Conservation (phyloP, 257 asterid genomes). For the Ehretia macrophylla region DNA sequence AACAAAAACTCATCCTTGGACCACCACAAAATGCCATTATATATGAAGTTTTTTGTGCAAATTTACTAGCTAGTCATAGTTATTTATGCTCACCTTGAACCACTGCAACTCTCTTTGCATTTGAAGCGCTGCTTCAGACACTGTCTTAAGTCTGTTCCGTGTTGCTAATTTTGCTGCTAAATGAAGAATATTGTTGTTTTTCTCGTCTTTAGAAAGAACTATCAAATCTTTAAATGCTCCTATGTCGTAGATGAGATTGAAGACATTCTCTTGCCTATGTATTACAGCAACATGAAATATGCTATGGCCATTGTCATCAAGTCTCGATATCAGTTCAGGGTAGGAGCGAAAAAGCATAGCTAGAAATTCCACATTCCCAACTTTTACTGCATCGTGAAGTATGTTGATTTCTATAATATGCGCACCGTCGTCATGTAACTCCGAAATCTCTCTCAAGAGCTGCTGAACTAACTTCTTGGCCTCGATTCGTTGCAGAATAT, state of each 20-base stretch:
- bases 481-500: no score
- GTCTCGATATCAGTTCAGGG: constrained; percentile 11
- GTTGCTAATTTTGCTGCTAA: constrained; percentile 8
- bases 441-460: no score
- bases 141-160: neutral
- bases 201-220: neutral
- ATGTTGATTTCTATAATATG: no score
- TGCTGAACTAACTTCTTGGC: no score
- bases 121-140: constrained; percentile 16
- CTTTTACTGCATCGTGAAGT: constrained; percentile 9
- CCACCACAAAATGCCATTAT: no score
- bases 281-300: constrained; percentile 14
- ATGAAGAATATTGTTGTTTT: constrained; percentile 11
- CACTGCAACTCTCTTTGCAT: constrained; percentile 9
- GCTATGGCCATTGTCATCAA: neutral
- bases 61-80: no score
- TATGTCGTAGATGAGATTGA: constrained; percentile 7
- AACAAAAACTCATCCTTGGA: no score
- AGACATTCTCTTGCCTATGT: constrained; percentile 8
- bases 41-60: no score
- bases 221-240: constrained; percentile 9
- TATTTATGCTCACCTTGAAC: constrained; percentile 6
- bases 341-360: constrained; percentile 4
- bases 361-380: constrained; percentile 22
- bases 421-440: no score